Evolutionary conservation across 371 early-diverging fungal species (phyloP).

Genomic region (Actinomortierella ambigua): DNA sequence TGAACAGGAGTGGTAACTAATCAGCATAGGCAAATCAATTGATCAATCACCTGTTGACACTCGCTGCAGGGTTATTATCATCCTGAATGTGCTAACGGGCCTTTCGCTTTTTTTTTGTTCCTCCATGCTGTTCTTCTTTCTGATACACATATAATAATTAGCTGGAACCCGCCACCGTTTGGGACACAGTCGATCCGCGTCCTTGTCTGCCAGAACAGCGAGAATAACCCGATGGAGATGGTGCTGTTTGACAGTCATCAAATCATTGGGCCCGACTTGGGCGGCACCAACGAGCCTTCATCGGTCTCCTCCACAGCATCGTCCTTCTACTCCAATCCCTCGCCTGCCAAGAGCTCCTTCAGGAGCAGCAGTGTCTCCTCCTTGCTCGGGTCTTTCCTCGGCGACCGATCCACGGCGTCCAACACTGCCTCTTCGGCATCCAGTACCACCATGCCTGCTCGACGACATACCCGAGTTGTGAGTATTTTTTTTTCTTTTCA

Average conservation of each 20-base stretch:
- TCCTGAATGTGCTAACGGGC: too few species aligned
- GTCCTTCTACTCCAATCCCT: slow-evolving; percentile 29
- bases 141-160: slow-evolving; percentile 3
- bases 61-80: too few species aligned
- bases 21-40: too few species aligned
- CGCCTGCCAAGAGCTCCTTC: slow-evolving; percentile 38
- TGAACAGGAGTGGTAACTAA: slow-evolving; percentile 41
- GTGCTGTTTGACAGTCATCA: slow-evolving; percentile 48
- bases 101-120: background rate
- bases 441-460: slow-evolving; percentile 18
- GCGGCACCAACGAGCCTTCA: slow-evolving; percentile 2
- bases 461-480: slow-evolving; percentile 28
- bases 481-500: background rate
- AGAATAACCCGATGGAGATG: slow-evolving; percentile 44
- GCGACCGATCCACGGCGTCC: slow-evolving; percentile 27
- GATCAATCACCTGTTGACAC: too few species aligned
- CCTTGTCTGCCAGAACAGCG: slow-evolving; percentile 50
- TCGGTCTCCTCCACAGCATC: background rate
- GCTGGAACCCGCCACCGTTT: slow-evolving; percentile 49
- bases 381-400: slow-evolving; percentile 33
- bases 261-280: slow-evolving; percentile 15
- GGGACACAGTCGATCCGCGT: slow-evolving; percentile 48
- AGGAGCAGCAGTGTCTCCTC: slow-evolving; percentile 38
- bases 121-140: background rate
- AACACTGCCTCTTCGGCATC: slow-evolving; percentile 23